Evolutionary conservation across 129 eudicot species (phyloP).

Genomic region (Artemisia tridentata): DNA sequence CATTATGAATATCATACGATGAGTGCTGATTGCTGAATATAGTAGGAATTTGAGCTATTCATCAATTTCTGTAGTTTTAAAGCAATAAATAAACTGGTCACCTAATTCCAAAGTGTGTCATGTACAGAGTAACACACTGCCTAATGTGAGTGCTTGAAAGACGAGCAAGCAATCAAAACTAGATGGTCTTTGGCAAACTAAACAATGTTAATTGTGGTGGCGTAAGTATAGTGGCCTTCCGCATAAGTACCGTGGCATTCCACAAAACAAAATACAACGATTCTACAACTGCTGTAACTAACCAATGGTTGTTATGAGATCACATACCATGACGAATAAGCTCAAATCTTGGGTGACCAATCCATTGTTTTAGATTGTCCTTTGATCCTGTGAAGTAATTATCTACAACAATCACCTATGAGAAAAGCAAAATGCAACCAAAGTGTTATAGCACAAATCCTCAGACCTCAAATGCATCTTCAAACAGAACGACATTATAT

Average conservation of each 20-base stretch:
- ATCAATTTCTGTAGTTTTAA: neutral
- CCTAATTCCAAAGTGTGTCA: neutral
- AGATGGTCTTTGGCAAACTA: neutral
- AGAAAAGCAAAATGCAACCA: neutral
- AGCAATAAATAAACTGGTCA: neutral
- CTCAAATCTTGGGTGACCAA: constrained; percentile 90
- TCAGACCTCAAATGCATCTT: constrained; percentile 15
- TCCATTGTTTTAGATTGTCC: constrained; percentile 80
- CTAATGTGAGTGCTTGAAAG: neutral
- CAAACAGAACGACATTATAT: neutral
- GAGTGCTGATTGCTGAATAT: neutral
- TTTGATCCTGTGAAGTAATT: constrained; percentile 88
- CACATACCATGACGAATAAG: constrained; percentile 86
- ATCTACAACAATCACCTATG: constrained; percentile 78
- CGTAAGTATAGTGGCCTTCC: neutral
- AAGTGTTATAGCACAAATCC: constrained; percentile 1
- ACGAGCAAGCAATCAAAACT: neutral
- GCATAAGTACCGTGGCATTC: neutral
- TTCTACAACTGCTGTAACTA: neutral
- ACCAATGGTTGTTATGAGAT: neutral
- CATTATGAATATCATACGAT: neutral
- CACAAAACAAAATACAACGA: neutral
- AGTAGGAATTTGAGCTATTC: neutral
- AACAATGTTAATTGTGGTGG: constrained; percentile 6
- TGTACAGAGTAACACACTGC: neutral